Evolutionary conservation across 306 rosid species (phyloP), one percentile per base, ranked within the genome.

Genomic region (Rubus idaeus): DNA sequence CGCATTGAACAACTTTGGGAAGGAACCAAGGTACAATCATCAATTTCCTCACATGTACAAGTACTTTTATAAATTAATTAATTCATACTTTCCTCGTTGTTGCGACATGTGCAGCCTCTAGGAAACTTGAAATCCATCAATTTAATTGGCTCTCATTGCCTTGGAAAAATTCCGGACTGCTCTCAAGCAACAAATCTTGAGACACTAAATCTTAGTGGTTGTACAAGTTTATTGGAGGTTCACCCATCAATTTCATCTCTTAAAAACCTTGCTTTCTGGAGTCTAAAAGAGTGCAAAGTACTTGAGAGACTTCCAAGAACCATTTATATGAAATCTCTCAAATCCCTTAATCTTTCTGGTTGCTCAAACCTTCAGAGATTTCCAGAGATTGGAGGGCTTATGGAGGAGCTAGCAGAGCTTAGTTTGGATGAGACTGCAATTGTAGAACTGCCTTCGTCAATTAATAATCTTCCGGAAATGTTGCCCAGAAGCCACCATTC

Each of bases 131-230:
- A 12, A 16, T 1, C 1, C 12, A 4, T 80, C 17, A 26, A 75
- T 37, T 75, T 80, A 23, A 5, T 6, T 10, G 3, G 16, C 12
- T 80, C 73, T 30, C 16, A 0, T 9, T 17, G 41, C 3, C 69
- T 80, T 2, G 41, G 18, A 20, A 55, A 68, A 57, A 39, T 63
- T 14, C 80, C 84, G 0, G 49, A 80, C 71, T 71, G 75, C 44
- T 39, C 84, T 40, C 0, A 10, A 6, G 76, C 76, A 4, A 35
- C 20, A 9, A 75, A 47, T 60, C 80, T 80, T 69, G 50, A 69
- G 60, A 35, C 10, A 14, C 1, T 74, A 61, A 26, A 21, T 61
- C 13, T 74, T 61, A 14, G 18, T 21, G 12, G 23, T 4, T 74
- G 74, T 47, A 49, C 58, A 16, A 69, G 8, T 12, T 60, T 80